Evolutionary conservation across 2,329 filamentous ascomycete species (phyloP).

Genomic region (Teratosphaeria pseudoeucalypti): DNA sequence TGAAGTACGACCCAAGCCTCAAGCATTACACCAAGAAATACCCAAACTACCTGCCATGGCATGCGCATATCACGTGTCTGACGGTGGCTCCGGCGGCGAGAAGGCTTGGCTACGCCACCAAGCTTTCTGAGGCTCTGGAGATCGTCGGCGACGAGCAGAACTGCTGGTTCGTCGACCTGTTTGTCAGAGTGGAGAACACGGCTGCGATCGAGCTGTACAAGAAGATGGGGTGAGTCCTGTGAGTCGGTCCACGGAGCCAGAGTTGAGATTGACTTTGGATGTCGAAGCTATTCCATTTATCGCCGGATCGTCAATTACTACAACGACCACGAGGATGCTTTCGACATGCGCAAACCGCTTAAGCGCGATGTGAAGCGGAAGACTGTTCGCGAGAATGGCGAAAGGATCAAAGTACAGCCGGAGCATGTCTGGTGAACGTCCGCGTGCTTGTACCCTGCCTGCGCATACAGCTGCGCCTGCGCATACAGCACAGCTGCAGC

Average conservation of each 20-base stretch:
- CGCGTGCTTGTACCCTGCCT: not conserved
- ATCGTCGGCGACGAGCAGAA: slow-evolving; percentile 69
- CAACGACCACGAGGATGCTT: slow-evolving; percentile 87
- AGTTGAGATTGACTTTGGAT: not conserved
- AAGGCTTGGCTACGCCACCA: slow-evolving; percentile 75
- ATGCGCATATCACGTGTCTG: slow-evolving; percentile 92
- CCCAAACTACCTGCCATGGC: slow-evolving; percentile 87
- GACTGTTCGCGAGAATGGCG: slow-evolving; percentile 72
- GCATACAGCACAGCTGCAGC: not conserved
- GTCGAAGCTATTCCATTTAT: slow-evolving; percentile 62
- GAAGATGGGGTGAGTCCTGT: slow-evolving; percentile 58
- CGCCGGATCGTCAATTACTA: slow-evolving; percentile 87
- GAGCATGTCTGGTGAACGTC: slow-evolving; percentile 68
- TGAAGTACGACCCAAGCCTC: slow-evolving; percentile 51
- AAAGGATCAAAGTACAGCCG: slow-evolving; percentile 65
- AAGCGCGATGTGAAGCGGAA: slow-evolving; percentile 65
- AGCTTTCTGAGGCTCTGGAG: slow-evolving; percentile 72
- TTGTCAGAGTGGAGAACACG: slow-evolving; percentile 79
- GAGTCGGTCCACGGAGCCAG: not conserved
- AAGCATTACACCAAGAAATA: slow-evolving; percentile 30
- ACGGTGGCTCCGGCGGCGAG: slow-evolving; percentile 83
- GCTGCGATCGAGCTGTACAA: slow-evolving; percentile 83
- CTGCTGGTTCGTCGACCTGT: slow-evolving; percentile 92
- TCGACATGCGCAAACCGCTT: slow-evolving; percentile 92
- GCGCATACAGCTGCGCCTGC: not conserved